Percentiles rank a stretch among this genome's conserved stretches.
Evolutionary conservation across 768 basidiomycete species (phyloP).

Genomic region (Hypholoma sublateritium): DNA sequence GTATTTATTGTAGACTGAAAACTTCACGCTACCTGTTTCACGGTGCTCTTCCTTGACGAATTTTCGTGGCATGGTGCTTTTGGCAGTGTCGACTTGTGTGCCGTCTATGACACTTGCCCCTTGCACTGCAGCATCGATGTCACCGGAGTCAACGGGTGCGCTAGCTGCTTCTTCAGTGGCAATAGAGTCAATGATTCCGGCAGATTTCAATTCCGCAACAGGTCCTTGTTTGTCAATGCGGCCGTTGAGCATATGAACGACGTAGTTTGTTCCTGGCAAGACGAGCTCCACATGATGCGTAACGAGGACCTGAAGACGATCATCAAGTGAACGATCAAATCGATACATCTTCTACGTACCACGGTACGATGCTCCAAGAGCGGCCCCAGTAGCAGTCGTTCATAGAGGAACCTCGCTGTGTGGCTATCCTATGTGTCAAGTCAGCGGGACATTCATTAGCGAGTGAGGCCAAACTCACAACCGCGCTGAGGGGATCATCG

Average conservation of each 20-base stretch:
- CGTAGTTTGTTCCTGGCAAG: conserved; percentile 68
- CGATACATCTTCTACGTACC: conserved; percentile 15
- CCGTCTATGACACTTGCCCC: conserved; percentile 25
- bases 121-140: conserved; percentile 46
- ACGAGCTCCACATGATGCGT: conserved; percentile 87
- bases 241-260: conserved; percentile 80
- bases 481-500: conserved; percentile 82
- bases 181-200: conserved; percentile 36
- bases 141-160: conserved; percentile 38
- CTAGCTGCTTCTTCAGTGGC: conserved; percentile 10
- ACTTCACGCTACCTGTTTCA: conserved; percentile 80
- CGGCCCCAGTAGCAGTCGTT: conserved; percentile 30
- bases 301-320: conserved; percentile 52
- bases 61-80: conserved; percentile 64
- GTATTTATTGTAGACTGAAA: conserved; percentile 68
- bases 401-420: conserved; percentile 31
- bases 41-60: conserved; percentile 81
- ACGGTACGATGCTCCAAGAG: conserved; percentile 32
- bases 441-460: neutral
- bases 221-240: conserved; percentile 76
- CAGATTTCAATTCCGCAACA: conserved; percentile 57
- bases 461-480: conserved; percentile 46
- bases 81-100: conserved; percentile 24
- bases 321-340: neutral
- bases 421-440: conserved; percentile 29